Evolutionary conservation across 768 basidiomycete genomes (phyloP).

Genomic region (Boletus pseudo-olivaceus): DNA sequence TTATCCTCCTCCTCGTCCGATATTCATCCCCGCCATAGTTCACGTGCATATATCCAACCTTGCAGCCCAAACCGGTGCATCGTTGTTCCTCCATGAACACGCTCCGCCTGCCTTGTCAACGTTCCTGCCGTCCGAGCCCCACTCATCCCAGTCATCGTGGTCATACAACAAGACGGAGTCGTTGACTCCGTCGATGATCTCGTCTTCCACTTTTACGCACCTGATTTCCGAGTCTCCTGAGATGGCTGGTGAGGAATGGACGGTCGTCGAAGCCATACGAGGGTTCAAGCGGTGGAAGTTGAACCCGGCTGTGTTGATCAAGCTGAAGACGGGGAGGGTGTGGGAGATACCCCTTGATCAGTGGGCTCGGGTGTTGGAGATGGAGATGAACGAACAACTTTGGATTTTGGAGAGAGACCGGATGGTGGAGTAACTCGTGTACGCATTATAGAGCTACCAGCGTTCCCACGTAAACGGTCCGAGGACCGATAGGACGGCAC

Average conservation of each 20-base stretch:
- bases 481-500: too few species aligned
- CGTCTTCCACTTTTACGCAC: slow-evolving; percentile 50
- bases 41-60: slow-evolving; percentile 82
- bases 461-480: too few species aligned
- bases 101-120: slow-evolving; percentile 44
- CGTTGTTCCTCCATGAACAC: slow-evolving; percentile 76
- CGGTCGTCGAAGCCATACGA: slow-evolving; percentile 38
- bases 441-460: too few species aligned
- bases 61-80: slow-evolving; percentile 86
- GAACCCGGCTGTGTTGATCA: slow-evolving; percentile 12
- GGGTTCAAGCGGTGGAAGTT: slow-evolving; percentile 44
- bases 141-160: slow-evolving; percentile 38
- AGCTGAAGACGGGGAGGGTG: slow-evolving; percentile 18
- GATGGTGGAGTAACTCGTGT: not conserved
- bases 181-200: slow-evolving; percentile 43
- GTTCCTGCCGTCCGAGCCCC: slow-evolving; percentile 9
- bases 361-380: slow-evolving; percentile 30
- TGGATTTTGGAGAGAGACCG: slow-evolving; percentile 46
- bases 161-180: slow-evolving; percentile 82
- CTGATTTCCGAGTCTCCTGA: slow-evolving; percentile 50
- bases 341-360: slow-evolving; percentile 24
- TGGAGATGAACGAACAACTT: slow-evolving; percentile 40
- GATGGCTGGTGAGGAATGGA: slow-evolving; percentile 37
- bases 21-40: slow-evolving; percentile 31
- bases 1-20: not conserved